Base-by-base conservation (phyloP, 306 rosid species). In the Gleditsia sinensis region DNA sequence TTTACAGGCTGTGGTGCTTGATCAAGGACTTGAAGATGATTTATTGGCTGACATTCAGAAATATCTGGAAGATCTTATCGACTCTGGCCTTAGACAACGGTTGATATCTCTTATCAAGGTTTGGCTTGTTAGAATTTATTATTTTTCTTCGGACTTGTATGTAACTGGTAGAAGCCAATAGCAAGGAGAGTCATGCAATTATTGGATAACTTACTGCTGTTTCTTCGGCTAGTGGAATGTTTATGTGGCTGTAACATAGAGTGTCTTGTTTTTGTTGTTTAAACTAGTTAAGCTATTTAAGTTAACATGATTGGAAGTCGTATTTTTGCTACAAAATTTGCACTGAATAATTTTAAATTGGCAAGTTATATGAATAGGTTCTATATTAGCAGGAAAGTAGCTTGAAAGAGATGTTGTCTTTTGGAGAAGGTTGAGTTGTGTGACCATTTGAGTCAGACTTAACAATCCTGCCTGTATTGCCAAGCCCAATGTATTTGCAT, bases 31-130 rank as follows among this genome's bases (percentile, higher is more conserved):
- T 65, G 97, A 88, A 63, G 86, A 85, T 80, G 96, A 87, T 76
- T 62, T 90, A 63, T 74, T 89, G 83, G 75, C 85, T 27, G 98
- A 91, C 78, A 82, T 94, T 75, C 97, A 94, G 74, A 90, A 86
- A 79, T 88, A 85, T 83, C 69, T 94, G 68, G 98, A 91, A 86
- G 94, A 90, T 88, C 90, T 91, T 69, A 85, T 94, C 61, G 83
- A 77, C 72, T 78, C 81, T 60, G 98, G 98, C 54, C 92, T 89
- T 80, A 77, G 98, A 78, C 97, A 87, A 32, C 93, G 89, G 28
- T 83, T 94, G 53, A 87, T 94, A 57, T 79, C 97, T 71, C 93
- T 94, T 62, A 81, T 94, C 78, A 94, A 94, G 98, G 98, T 94
- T 73, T 77, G 83, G 50, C 33, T 67, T 28, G 43, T 68, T 34